These are phyloP conservation scores for Mycena metata DNA, from an alignment of 768 basidiomycete genomes.

Conservation along the genomic window DNA sequence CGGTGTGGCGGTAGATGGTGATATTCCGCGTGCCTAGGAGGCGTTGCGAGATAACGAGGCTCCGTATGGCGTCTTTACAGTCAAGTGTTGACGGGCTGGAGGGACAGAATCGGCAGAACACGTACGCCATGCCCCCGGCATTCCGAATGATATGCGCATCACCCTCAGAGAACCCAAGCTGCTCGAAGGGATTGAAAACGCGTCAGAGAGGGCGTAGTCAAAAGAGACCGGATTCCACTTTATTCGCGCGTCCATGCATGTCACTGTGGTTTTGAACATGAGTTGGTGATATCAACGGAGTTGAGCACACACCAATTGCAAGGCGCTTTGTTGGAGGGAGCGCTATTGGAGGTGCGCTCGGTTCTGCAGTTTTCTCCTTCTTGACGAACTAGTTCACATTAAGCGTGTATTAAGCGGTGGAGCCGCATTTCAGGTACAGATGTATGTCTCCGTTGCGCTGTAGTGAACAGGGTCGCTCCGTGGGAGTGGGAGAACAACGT, in stretches of 20 bases:
- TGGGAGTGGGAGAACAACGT: neutral
- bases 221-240: slow-evolving; percentile 57
- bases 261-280: slow-evolving; percentile 4
- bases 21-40: slow-evolving; percentile 79
- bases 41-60: slow-evolving; percentile 79
- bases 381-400: neutral
- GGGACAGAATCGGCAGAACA: slow-evolving; percentile 19
- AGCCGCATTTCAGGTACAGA: neutral
- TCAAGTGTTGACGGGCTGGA: neutral
- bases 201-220: neutral
- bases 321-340: slow-evolving; percentile 46
- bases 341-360: slow-evolving; percentile 28
- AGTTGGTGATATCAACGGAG: neutral
- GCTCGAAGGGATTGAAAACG: slow-evolving; percentile 62
- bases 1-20: slow-evolving; percentile 78
- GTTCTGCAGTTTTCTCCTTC: slow-evolving; percentile 22
- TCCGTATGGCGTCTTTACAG: slow-evolving; percentile 70
- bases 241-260: slow-evolving; percentile 76
- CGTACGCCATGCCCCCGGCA: slow-evolving; percentile 75
- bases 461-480: slow-evolving; percentile 9
- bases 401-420: neutral
- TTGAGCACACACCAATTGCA: slow-evolving; percentile 49
- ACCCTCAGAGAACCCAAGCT: slow-evolving; percentile 74
- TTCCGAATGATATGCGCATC: slow-evolving; percentile 83
- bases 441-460: slow-evolving; percentile 10